These are phyloP conservation scores for Ganoderma boninense DNA, from an alignment of 1,284 basidiomycete genomes.

Conservation along the genomic window DNA sequence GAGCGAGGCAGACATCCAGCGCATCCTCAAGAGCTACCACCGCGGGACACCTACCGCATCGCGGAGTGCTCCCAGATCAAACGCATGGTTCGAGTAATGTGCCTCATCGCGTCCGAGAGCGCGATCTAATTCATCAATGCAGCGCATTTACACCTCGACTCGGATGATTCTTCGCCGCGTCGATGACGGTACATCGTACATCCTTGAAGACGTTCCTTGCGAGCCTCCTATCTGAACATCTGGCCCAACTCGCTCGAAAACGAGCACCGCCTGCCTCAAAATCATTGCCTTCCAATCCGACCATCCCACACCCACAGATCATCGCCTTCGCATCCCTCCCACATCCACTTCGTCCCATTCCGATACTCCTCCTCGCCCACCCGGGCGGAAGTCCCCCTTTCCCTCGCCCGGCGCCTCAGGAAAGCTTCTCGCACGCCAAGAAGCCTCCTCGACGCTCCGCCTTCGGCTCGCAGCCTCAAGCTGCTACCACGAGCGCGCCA, in stretches of 20 bases:
- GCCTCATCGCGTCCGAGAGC: background rate
- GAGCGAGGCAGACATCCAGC: background rate
- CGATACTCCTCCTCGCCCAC: constrained; percentile 40
- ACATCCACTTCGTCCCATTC: constrained; percentile 35
- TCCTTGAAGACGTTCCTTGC: background rate
- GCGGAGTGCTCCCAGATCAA: background rate
- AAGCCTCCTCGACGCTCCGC: constrained; percentile 59
- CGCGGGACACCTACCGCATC: background rate
- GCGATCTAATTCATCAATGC: background rate
- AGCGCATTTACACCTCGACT: constrained; percentile 6
- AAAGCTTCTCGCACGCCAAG: constrained; percentile 51
- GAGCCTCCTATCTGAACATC: constrained; percentile 18
- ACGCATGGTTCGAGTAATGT: constrained; percentile 6
- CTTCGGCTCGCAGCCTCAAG: constrained; percentile 65
- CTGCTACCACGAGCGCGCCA: constrained; percentile 65
- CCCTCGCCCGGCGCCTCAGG: constrained; percentile 46
- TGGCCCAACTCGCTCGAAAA: constrained; percentile 39
- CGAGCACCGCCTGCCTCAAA: constrained; percentile 39
- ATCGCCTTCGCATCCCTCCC: constrained; percentile 34
- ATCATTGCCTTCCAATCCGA: constrained; percentile 34
- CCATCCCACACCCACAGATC: constrained; percentile 37
- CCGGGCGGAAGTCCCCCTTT: constrained; percentile 42
- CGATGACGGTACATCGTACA: background rate
- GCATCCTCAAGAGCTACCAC: background rate
- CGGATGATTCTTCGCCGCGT: background rate